Base-by-base conservation (phyloP, 2,329 filamentous ascomycete genomes). In the Cladorrhinum sp. region DNA sequence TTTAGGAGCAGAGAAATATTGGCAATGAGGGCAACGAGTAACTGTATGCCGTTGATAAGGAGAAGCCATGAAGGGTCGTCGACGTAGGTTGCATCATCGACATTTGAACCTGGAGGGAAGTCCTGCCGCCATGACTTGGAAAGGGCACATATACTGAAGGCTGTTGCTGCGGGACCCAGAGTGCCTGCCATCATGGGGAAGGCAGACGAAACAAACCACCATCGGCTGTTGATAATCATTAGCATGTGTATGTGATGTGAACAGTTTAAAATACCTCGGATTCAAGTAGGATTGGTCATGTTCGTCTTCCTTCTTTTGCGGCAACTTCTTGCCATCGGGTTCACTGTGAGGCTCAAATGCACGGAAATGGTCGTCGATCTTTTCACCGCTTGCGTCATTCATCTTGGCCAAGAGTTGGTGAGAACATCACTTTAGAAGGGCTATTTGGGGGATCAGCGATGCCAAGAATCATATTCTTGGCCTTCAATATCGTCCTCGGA, bases 131-230 rank as follows among this genome's bases (percentile, higher is more conserved):
- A 96, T 21, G 85, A 85, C 26, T 86, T 87, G 1, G 91, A 90
- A n/a, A 96, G 80, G 7, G 92, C 91, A 63, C 90, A 92, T 61
- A 96, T 92, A 60, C 89, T 94, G 74, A 95, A 89, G 28, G 95
- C 87, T 61, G 93, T 96, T 2, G 93, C 93, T 9, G 96, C 84
- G 0, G 93, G 93, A 0, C 91, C 92, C 2, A 95, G 82, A 0
- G 92, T 92, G 33, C 91, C 92, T 1, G 92, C 91, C 10, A 95
- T 82, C 71, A 97, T 85, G 30, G 90, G 90, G 64, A 93, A 87
- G 9, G 82, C 84, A 1, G 85, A 83, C 2, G 83, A 85, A 24
- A 84, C 80, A 68, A 87, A 82, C 84, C 84, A 88, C 83, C 84
- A 87, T 20, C 82, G 82, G 60, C 82, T 85, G 52, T 16, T n/a